These are phyloP conservation scores for Dorcoceras hygrometricum DNA, from an alignment of 257 asterid genomes.

Conservation along the genomic window DNA sequence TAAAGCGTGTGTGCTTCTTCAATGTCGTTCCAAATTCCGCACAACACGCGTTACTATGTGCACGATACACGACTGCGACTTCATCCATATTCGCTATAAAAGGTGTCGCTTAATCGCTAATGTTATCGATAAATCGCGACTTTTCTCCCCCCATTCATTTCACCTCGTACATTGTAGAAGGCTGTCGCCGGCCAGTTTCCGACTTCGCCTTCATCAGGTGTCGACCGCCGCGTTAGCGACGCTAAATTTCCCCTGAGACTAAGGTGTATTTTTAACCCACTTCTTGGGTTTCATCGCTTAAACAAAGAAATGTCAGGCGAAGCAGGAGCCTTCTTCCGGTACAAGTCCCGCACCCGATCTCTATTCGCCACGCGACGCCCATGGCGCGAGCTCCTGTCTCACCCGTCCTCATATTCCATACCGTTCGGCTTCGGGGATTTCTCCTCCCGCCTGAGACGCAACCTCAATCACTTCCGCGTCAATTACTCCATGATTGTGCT, in stretches of 20 bases:
- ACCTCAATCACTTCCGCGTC: constrained; percentile 63
- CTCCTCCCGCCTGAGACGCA: constrained; percentile 42
- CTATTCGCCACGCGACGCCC: constrained; percentile 56
- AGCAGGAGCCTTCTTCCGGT: constrained; percentile 31
- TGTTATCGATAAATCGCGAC: no score
- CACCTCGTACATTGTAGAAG: no score
- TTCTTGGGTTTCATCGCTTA: background rate
- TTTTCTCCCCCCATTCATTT: no score
- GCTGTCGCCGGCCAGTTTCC: background rate
- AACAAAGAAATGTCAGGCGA: constrained; percentile 18
- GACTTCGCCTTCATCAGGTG: background rate
- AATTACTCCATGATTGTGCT: constrained; percentile 51
- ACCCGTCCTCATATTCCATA: constrained; percentile 53
- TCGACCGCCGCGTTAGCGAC: background rate
- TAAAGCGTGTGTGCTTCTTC: no score
- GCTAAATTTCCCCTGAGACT: background rate
- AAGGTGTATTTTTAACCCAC: background rate
- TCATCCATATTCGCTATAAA: no score
- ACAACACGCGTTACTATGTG: no score
- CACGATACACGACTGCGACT: no score
- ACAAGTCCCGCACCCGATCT: constrained; percentile 38
- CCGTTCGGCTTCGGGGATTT: constrained; percentile 46
- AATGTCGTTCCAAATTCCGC: no score
- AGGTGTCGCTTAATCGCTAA: no score
- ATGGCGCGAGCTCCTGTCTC: constrained; percentile 70